These are phyloP conservation scores for Haplosporangium gracile DNA, from an alignment of 192 early-diverging fungal species.

Conservation along the genomic window DNA sequence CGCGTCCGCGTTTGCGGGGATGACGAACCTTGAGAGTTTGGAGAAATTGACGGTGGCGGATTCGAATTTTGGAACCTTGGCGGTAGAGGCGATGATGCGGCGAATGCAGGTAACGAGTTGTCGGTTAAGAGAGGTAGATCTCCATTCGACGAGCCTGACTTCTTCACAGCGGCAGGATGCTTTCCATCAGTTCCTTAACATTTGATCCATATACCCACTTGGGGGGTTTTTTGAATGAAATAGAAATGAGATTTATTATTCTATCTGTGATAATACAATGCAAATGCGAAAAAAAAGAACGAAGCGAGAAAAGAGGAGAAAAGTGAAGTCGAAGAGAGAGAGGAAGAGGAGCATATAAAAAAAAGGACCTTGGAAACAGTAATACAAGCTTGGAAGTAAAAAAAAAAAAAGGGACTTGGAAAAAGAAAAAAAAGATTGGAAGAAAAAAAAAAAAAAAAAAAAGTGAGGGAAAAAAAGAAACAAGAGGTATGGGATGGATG, in stretches of 20 bases:
- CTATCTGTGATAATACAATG: slow-evolving; percentile 8
- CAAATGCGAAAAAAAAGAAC: slow-evolving; percentile 1
- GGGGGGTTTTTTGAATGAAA: not conserved
- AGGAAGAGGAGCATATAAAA: not conserved
- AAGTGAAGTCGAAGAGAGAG: not conserved
- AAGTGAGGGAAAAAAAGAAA: not conserved
- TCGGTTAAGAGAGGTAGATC: slow-evolving; percentile 9
- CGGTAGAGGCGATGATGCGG: slow-evolving; percentile 29
- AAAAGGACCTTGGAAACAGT: not conserved
- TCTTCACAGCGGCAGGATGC: slow-evolving; percentile 8
- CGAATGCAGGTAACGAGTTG: slow-evolving; percentile 19
- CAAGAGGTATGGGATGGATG: not conserved
- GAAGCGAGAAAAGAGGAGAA: not conserved
- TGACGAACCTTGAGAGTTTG: slow-evolving; percentile 23
- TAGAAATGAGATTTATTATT: slow-evolving; percentile 1
- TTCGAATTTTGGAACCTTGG: slow-evolving; percentile 31
- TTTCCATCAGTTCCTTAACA: slow-evolving; percentile 3
- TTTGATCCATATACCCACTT: not conserved
- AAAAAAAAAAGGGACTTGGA: too few species aligned
- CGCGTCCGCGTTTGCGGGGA: slow-evolving; percentile 33
- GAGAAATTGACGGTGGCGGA: slow-evolving; percentile 19
- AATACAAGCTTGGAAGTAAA: not conserved
- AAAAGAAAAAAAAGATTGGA: not conserved
- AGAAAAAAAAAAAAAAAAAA: not conserved
- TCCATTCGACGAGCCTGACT: slow-evolving; percentile 17